These are phyloP conservation scores for Trichoderma semiorbis DNA, from an alignment of 2,329 filamentous ascomycete genomes.

Conservation along the genomic window DNA sequence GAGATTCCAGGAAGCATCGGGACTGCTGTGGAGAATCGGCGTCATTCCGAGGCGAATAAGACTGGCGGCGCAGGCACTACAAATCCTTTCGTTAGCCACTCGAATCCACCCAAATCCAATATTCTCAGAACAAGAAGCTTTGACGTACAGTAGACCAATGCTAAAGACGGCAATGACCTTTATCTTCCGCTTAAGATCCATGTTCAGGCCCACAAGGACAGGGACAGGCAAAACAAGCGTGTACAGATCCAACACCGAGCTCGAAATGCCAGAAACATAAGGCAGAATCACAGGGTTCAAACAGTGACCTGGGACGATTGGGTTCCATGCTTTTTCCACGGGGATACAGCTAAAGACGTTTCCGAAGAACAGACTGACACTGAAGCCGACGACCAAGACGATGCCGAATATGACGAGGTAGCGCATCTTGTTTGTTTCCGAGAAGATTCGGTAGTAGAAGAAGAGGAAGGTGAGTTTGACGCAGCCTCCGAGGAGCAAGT, in stretches of 20 bases:
- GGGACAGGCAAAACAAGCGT: background rate
- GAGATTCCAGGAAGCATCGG: background rate
- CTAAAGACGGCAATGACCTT: background rate
- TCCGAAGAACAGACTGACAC: background rate
- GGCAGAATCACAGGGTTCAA: background rate
- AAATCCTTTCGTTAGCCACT: background rate
- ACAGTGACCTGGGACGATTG: background rate
- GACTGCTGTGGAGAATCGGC: background rate
- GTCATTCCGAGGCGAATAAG: background rate
- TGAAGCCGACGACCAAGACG: background rate
- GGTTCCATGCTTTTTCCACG: background rate
- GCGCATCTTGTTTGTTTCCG: background rate
- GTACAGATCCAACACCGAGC: background rate
- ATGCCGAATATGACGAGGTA: background rate
- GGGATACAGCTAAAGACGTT: background rate
- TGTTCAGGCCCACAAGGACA: background rate
- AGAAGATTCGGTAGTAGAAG: background rate
- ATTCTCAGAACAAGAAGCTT: too few species aligned
- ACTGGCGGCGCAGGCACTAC: background rate
- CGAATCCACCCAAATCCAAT: too few species aligned
- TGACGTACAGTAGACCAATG: background rate
- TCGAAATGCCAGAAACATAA: background rate
- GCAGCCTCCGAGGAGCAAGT: background rate
- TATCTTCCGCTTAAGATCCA: background rate
- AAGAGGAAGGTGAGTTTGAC: background rate